Conservation (phyloP, 805 yeast species). For the Millerozyma miso region DNA sequence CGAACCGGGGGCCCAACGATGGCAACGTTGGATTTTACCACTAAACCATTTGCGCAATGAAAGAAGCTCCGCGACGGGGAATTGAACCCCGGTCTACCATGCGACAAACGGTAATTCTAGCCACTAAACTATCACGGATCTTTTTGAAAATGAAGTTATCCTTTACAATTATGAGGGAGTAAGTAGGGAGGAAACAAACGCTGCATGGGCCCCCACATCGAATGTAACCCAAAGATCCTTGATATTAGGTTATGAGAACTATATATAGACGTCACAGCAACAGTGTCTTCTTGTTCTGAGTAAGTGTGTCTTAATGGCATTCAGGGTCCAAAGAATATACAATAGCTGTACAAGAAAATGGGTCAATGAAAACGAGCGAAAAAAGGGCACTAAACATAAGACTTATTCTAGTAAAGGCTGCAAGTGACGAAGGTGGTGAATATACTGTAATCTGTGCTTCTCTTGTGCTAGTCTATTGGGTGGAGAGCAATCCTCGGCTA, state of each 20-base stretch:
- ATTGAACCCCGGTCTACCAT: constrained; percentile 21
- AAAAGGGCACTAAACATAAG: neutral
- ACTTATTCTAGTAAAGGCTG: too few relatives aligned
- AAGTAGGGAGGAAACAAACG: neutral
- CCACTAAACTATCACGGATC: constrained; percentile 20
- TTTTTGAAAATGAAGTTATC: neutral
- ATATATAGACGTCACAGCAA: neutral
- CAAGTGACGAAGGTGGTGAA: too few relatives aligned
- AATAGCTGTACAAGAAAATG: neutral
- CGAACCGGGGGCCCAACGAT: constrained; percentile 16
- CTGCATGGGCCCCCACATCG: too few relatives aligned
- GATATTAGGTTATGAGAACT: too few relatives aligned
- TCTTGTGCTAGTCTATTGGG: neutral
- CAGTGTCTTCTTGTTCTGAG: neutral
- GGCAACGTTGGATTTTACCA: constrained; percentile 15
- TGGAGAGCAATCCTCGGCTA: neutral
- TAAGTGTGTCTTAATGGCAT: neutral
- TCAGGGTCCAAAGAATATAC: neutral
- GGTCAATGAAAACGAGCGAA: neutral
- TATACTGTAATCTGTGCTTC: too few relatives aligned
- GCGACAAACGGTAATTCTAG: constrained; percentile 21
- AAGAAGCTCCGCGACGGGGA: constrained; percentile 18
- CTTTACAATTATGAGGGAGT: neutral
- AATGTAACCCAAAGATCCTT: too few relatives aligned
- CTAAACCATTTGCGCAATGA: constrained; percentile 12